A percentile compares a stretch with the other conserved stretches of the same genome.
Conservation (phyloP, 2,329 filamentous ascomycete species). For the Xylariaceae sp. region DNA sequence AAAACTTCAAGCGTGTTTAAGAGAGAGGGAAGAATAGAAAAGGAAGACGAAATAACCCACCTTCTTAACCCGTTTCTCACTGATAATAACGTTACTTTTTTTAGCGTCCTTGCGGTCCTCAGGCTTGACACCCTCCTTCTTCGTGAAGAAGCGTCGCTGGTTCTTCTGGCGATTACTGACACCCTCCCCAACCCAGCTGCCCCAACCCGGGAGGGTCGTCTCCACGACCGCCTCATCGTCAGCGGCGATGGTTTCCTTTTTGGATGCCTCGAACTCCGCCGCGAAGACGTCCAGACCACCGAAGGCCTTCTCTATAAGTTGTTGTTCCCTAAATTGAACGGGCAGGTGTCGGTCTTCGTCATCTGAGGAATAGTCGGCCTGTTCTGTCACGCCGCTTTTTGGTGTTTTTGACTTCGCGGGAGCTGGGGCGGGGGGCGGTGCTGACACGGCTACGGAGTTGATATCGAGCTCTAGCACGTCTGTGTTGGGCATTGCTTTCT, state of each 20-base stretch:
- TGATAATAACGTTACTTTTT: conserved; percentile 85
- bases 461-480: conserved; percentile 40
- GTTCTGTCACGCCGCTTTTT: conserved; percentile 38
- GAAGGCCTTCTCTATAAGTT: conserved; percentile 82
- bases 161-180: conserved; percentile 74
- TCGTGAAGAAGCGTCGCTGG: conserved; percentile 66
- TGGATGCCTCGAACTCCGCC: conserved; percentile 75
- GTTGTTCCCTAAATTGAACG: conserved; percentile 64
- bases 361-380: conserved; percentile 51
- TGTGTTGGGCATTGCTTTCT: conserved; percentile 30
- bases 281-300: conserved; percentile 82
- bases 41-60: conserved; percentile 49
- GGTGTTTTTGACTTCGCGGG: conserved; percentile 31
- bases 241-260: conserved; percentile 74
- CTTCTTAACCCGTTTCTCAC: conserved; percentile 89
- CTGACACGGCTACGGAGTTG: conserved; percentile 35
- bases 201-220: conserved; percentile 92
- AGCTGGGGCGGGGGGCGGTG: conserved; percentile 31
- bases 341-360: conserved; percentile 59
- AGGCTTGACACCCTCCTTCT: conserved; percentile 74
- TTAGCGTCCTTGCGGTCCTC: conserved; percentile 82
- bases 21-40: background rate
- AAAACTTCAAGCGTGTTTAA: background rate
- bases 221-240: conserved; percentile 83
- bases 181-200: conserved; percentile 82